Base-by-base conservation (phyloP, 2,329 filamentous ascomycete species). In the Sphaerulina vaccinii region DNA sequence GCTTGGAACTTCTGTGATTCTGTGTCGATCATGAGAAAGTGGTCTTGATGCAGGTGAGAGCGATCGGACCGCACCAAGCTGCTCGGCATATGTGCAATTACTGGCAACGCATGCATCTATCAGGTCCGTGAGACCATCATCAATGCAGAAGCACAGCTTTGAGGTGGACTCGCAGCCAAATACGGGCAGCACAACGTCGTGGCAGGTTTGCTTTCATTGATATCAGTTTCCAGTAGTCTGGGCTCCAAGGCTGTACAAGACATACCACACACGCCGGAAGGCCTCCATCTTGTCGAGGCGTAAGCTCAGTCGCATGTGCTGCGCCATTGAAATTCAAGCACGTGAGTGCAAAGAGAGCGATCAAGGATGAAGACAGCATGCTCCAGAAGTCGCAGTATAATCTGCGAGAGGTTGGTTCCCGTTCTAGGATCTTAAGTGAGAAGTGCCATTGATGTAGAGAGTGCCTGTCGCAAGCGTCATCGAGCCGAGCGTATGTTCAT, bases 61-160 rank as follows among this genome's bases (percentile, higher is more conserved):
- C 5, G 15, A 23, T n/a, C n/a, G n/a, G n/a, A n/a, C n/a, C 22
- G 13, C 40, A 51, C 49, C 49, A 15, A 52, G 42, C 10, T 52
- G 42, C 11, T 52, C 24, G 19, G 49, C 41, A 40, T 27, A 41
- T 15, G 49, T 52, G 29, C 49, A 52, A n/a, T 47, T 52, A 21
- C 10, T 39, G 18, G 24, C 19, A 6, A 52, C 49, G 29, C 49
- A 52, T 23, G 29, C 33, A 21, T 52, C 42, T 13, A 52, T 36
- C 22, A 52, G 33, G 8, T 27, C 37, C 19, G 29, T 32, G n/a
- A 47, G 36, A 5, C 24, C 21, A 16, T 19, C n/a, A 13, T 40
- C 19, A 5, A 23, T 21, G 22, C 49, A 52, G 7, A 47, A 41
- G 21, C 49, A 52, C 9, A 40, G 21, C n/a, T 52, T 23, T 11